These are phyloP conservation scores for Batrachochytrium dendrobatidis DNA, from an alignment of 371 early-diverging fungal genomes.

Conservation along the genomic window DNA sequence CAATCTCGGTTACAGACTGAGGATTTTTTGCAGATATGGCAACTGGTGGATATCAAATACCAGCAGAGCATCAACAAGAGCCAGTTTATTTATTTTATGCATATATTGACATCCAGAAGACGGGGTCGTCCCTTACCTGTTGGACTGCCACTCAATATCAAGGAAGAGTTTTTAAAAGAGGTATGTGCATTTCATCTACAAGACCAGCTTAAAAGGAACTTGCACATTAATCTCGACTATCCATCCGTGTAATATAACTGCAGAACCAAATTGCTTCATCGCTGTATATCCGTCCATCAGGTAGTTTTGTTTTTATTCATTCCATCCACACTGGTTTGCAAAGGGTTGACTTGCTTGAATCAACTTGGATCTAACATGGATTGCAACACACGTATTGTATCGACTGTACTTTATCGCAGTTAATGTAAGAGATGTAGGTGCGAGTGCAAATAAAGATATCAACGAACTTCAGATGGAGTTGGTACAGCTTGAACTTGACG, in stretches of 20 bases:
- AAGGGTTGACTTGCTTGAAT: no score
- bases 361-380: no score
- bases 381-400: background rate
- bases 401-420: background rate
- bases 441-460: conserved; percentile 13
- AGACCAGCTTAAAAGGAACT: conserved; percentile 7
- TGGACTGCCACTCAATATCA: conserved; percentile 33
- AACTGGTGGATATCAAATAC: conserved; percentile 26
- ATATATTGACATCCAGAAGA: conserved; percentile 33
- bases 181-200: conserved; percentile 6
- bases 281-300: conserved; percentile 12
- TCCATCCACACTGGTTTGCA: no score
- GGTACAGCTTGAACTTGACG: conserved; percentile 15
- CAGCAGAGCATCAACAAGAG: conserved; percentile 26
- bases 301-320: background rate
- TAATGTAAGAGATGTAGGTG: conserved; percentile 23
- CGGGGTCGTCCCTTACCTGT: conserved; percentile 31
- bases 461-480: conserved; percentile 23
- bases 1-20: conserved; percentile 25
- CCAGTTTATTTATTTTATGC: conserved; percentile 40
- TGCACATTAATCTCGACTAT: background rate
- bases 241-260: conserved; percentile 3
- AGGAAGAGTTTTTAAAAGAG: conserved; percentile 36
- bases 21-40: conserved; percentile 44
- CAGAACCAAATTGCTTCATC: conserved; percentile 9